Evolutionary conservation across 2,329 filamentous ascomycete species (phyloP).

Genomic region (Fusarium bactridioides): DNA sequence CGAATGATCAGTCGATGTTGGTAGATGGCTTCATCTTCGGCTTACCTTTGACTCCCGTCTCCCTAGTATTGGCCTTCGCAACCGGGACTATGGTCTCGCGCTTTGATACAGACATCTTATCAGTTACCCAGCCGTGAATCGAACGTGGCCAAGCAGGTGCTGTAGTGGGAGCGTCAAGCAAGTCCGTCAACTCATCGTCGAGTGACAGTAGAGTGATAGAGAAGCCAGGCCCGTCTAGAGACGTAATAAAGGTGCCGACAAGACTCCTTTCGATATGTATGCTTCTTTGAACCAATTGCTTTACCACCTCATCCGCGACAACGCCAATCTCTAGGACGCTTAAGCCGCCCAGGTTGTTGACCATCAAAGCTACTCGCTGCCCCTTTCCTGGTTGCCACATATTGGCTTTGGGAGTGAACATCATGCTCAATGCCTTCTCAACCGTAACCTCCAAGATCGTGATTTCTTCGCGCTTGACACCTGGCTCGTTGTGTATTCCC

Average conservation of each 20-base stretch:
- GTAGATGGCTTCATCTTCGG: too few relatives aligned
- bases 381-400: conserved; percentile 35
- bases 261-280: conserved; percentile 27
- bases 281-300: conserved; percentile 11
- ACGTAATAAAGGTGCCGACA: conserved; percentile 37
- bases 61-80: conserved; percentile 6
- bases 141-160: conserved; percentile 37
- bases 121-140: conserved; percentile 33
- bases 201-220: conserved; percentile 33
- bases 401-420: conserved; percentile 32
- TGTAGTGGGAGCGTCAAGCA: conserved; percentile 34
- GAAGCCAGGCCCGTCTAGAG: conserved; percentile 37
- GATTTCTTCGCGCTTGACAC: conserved; percentile 34
- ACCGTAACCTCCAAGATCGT: conserved; percentile 27
- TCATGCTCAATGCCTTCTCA: conserved; percentile 28
- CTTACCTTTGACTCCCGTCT: conserved; percentile 34
- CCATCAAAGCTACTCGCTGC: conserved; percentile 32
- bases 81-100: conserved; percentile 5
- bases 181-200: conserved; percentile 28
- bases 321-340: conserved; percentile 38
- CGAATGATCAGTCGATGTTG: neutral
- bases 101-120: conserved; percentile 21
- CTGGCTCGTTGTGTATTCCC: conserved; percentile 41
- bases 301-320: conserved; percentile 35
- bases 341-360: conserved; percentile 39